Evolutionary conservation across 2,329 filamentous ascomycete genomes (phyloP).

Genomic region (Annulohypoxylon truncatum): DNA sequence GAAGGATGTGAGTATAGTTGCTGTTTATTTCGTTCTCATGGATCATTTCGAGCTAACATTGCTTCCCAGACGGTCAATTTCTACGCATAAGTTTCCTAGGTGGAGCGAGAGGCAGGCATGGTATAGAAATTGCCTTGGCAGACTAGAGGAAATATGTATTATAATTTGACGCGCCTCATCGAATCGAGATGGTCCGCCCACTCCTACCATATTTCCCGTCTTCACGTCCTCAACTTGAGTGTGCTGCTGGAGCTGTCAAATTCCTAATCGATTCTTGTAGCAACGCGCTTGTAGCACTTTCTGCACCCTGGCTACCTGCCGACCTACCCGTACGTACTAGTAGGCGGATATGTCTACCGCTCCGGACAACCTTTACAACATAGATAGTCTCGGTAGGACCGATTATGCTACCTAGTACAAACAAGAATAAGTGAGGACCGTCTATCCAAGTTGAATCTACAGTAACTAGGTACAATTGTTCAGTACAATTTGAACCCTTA

Average conservation of each 20-base stretch:
- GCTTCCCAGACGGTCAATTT: conserved; percentile 63
- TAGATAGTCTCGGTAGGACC: not conserved
- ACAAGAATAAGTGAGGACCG: not conserved
- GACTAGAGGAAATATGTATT: conserved; percentile 43
- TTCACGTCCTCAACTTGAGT: not conserved
- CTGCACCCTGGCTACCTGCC: not conserved
- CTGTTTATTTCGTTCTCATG: not conserved
- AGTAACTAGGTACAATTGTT: not conserved
- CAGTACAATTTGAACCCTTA: not conserved
- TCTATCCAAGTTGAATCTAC: not conserved
- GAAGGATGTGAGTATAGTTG: conserved; percentile 75
- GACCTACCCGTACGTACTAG: too few relatives aligned
- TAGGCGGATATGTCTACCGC: not conserved
- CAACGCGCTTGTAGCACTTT: not conserved
- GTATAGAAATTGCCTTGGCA: conserved; percentile 42
- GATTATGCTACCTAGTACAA: not conserved
- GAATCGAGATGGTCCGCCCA: conserved; percentile 20
- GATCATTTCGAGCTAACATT: conserved; percentile 42
- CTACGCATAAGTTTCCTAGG: conserved; percentile 51
- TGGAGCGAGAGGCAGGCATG: conserved; percentile 23
- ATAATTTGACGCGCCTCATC: conserved; percentile 35
- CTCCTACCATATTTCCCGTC: not conserved
- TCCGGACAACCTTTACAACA: not conserved
- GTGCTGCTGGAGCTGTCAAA: not conserved
- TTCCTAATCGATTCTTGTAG: not conserved